Evolutionary conservation across 2,329 filamentous ascomycete genomes (phyloP), one percentile per base, ranked within the genome.

Genomic region (Scolecobasidium constrictum): DNA sequence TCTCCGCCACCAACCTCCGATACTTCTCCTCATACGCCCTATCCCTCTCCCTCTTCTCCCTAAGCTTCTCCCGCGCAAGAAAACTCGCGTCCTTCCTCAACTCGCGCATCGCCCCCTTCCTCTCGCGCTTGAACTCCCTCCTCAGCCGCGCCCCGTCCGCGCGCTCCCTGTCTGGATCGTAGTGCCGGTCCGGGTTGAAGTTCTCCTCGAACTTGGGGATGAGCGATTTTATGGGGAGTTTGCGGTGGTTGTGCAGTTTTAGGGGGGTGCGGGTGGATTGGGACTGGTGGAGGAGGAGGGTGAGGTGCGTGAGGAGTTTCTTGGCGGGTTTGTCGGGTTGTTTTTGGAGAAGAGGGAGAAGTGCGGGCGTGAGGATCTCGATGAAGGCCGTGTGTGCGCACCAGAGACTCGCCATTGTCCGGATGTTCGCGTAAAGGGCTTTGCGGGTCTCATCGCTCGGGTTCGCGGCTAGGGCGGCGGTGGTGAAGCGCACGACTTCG

Each of bases 21-120:
- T 90, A 94, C 74, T 96, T 96, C 72, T 84, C 85, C 71, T 96
- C 90, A 71, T 98, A 96, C 50, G 85, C 87, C 45, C 77, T 78
- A 69, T 96, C 92, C 67, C 78, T 81, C 67, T 85, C 84, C 73
- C 88, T 94, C 79, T 96, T 96, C 69, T 93, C 73, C 54, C 78
- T 76, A 55, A 98, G 71, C 63, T 85, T 84, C 73, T 95, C 88
- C 52, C 90, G 74, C 23, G 87, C 86, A 67, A 96, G 78, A 58
- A 98, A 96, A 61, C 83, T 86, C 43, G 87, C 84, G 56, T 98
- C 93, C 72, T 95, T 96, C 58, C 92, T 77, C 53, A 98, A 69
- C 66, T 98, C 92, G 53, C 92, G 77, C 70, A 98, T 75, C 5
- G 88, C 90, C 2, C 88, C 90, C 76, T 98, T 98, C 62, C 78